These are phyloP conservation scores for Saitozyma sp. DNA, from an alignment of 768 basidiomycete genomes.

Conservation along the genomic window DNA sequence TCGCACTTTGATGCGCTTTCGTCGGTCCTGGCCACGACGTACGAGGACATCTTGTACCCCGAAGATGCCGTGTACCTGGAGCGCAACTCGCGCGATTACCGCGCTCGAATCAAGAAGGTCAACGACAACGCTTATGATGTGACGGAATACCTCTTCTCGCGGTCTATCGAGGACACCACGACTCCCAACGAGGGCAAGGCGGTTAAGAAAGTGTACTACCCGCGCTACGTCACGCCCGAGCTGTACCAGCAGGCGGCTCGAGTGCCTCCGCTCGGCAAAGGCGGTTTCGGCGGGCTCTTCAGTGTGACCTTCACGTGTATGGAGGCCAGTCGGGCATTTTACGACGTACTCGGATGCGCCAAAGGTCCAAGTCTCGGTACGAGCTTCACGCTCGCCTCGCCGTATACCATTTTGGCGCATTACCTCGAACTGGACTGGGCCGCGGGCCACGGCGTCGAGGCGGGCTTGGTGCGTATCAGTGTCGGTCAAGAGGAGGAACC, in stretches of 20 bases:
- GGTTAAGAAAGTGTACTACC: conserved; percentile 85
- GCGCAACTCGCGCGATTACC: conserved; percentile 93
- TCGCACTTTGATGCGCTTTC: conserved; percentile 71
- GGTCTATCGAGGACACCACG: conserved; percentile 49
- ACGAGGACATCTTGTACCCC: conserved; percentile 82
- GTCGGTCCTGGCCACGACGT: conserved; percentile 60
- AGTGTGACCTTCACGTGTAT: conserved; percentile 75
- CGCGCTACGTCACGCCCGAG: conserved; percentile 71
- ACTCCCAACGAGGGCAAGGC: conserved; percentile 51
- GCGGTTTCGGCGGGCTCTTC: conserved; percentile 83
- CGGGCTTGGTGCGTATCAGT: conserved; percentile 78
- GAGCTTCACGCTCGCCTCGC: conserved; percentile 92
- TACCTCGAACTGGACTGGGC: conserved; percentile 91
- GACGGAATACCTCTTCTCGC: conserved; percentile 72
- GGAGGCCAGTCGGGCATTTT: conserved; percentile 73
- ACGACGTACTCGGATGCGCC: conserved; percentile 73
- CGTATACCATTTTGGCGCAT: conserved; percentile 90
- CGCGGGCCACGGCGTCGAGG: conserved; percentile 77
- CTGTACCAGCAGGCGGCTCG: conserved; percentile 70
- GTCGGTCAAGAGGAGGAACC: conserved; percentile 82
- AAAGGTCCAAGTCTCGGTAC: conserved; percentile 86
- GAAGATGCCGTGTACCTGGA: conserved; percentile 97
- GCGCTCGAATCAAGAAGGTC: conserved; percentile 69
- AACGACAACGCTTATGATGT: conserved; percentile 79
- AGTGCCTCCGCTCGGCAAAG: conserved; percentile 56